These are phyloP conservation scores for Vitis cinerea DNA, from an alignment of 164 flowering plant species.

Conservation along the genomic window DNA sequence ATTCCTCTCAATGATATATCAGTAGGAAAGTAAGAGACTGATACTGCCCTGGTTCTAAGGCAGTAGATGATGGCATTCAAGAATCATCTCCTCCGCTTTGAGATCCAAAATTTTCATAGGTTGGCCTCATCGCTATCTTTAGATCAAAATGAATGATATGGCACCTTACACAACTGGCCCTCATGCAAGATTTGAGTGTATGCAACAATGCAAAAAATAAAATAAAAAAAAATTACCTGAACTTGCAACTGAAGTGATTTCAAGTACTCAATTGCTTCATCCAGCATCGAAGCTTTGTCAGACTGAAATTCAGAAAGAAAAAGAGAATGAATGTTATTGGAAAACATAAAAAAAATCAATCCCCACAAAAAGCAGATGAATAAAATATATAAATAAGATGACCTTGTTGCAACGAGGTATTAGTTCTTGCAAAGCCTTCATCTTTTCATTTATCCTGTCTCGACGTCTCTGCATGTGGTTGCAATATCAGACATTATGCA, in stretches of 20 bases:
- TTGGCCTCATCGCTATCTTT: too few relatives aligned
- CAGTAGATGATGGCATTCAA: too few relatives aligned
- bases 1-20: too few relatives aligned
- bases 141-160: too few relatives aligned
- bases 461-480: constrained; percentile 72
- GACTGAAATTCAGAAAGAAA: constrained; percentile 47
- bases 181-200: too few relatives aligned
- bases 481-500: background rate
- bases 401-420: constrained; percentile 97
- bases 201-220: background rate
- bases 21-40: too few relatives aligned
- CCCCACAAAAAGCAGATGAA: background rate
- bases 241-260: constrained; percentile 93
- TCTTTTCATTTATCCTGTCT: constrained; percentile 94
- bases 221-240: constrained; percentile 50
- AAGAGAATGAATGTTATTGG: background rate
- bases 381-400: background rate
- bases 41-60: too few relatives aligned
- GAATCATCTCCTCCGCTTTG: too few relatives aligned
- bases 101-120: too few relatives aligned
- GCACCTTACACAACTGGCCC: too few relatives aligned
- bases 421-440: constrained; percentile 94
- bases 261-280: constrained; percentile 93
- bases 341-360: background rate
- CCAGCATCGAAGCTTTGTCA: constrained; percentile 95